Percentiles rank a stretch among this genome's conserved stretches.
These are phyloP conservation scores for Neofusicoccum laricinum DNA, from an alignment of 2,329 filamentous ascomycete species.

Conservation along the genomic window DNA sequence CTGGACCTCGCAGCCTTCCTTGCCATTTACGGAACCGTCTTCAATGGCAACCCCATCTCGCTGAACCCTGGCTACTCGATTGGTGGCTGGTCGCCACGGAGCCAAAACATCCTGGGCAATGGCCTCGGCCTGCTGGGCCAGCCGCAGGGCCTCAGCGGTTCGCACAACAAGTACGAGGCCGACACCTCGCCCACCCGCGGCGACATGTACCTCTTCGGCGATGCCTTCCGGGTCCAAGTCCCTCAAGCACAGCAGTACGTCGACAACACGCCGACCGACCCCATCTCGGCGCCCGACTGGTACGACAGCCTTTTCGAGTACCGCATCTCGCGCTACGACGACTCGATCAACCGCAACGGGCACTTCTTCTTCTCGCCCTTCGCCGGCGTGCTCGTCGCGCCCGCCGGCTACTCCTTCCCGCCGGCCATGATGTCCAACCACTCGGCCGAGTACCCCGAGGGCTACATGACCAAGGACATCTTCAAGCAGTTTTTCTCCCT, in stretches of 20 bases:
- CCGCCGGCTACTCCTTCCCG: conserved; percentile 32
- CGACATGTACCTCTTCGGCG: conserved; percentile 52
- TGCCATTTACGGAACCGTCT: conserved; percentile 22
- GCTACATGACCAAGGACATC: conserved; percentile 31
- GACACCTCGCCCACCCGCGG: conserved; percentile 53
- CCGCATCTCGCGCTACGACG: conserved; percentile 44
- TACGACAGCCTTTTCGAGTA: conserved; percentile 41
- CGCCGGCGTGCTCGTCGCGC: conserved; percentile 43
- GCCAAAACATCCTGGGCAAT: conserved; percentile 34
- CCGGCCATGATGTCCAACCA: conserved; percentile 32
- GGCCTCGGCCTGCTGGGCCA: conserved; percentile 44
- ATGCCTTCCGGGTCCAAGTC: conserved; percentile 34
- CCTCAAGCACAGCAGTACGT: neutral
- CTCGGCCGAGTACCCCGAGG: conserved; percentile 31
- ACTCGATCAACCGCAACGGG: conserved; percentile 49
- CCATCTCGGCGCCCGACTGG: neutral
- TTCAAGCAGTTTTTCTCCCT: conserved; percentile 45
- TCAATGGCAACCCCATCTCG: conserved; percentile 48
- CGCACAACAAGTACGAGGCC: conserved; percentile 55
- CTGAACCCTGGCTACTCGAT: conserved; percentile 37
- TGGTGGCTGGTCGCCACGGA: conserved; percentile 28
- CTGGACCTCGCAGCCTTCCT: conserved; percentile 32
- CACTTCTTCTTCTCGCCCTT: conserved; percentile 54
- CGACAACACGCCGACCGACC: neutral
- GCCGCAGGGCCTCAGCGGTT: conserved; percentile 49